Evolutionary conservation across 768 basidiomycete species (phyloP).

Genomic region (Rhizopogon vinicolor): DNA sequence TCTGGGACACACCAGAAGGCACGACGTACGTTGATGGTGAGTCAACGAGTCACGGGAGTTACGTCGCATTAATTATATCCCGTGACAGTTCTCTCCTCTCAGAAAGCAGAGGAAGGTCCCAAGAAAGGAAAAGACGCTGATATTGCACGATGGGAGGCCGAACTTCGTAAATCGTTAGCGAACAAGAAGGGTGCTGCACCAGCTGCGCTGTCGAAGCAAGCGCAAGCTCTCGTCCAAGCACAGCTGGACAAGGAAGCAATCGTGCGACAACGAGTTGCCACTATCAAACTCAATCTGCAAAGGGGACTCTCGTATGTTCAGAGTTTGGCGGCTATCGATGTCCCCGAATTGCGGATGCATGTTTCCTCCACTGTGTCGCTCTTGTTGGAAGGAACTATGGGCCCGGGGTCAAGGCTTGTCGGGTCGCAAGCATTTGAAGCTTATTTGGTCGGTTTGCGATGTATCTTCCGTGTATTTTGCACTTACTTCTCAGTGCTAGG

Average conservation of each 20-base stretch:
- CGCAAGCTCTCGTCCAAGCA: conserved; percentile 75
- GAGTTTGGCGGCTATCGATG: conserved; percentile 50
- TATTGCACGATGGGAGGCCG: conserved; percentile 93
- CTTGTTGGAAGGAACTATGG: conserved; percentile 63
- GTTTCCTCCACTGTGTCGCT: conserved; percentile 55
- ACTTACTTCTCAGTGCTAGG: conserved; percentile 31
- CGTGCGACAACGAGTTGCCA: conserved; percentile 56
- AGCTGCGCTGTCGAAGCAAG: conserved; percentile 70
- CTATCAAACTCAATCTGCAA: conserved; percentile 48
- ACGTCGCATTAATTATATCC: neutral
- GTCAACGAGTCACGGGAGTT: neutral
- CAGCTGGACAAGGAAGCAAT: conserved; percentile 79
- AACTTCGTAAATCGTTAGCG: conserved; percentile 81
- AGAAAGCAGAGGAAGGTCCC: conserved; percentile 44
- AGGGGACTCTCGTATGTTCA: conserved; percentile 69
- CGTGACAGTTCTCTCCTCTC: conserved; percentile 54
- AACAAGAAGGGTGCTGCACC: conserved; percentile 63
- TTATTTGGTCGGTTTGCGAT: conserved; percentile 59
- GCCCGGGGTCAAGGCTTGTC: conserved; percentile 56
- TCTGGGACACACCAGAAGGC: conserved; percentile 87
- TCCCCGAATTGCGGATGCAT: conserved; percentile 50
- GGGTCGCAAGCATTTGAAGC: conserved; percentile 63
- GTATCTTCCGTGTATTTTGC: neutral
- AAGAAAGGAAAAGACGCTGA: conserved; percentile 86
- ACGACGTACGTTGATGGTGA: conserved; percentile 75